These are phyloP conservation scores for Brassica carinata DNA, from an alignment of 345 rosid genomes.

Conservation along the genomic window DNA sequence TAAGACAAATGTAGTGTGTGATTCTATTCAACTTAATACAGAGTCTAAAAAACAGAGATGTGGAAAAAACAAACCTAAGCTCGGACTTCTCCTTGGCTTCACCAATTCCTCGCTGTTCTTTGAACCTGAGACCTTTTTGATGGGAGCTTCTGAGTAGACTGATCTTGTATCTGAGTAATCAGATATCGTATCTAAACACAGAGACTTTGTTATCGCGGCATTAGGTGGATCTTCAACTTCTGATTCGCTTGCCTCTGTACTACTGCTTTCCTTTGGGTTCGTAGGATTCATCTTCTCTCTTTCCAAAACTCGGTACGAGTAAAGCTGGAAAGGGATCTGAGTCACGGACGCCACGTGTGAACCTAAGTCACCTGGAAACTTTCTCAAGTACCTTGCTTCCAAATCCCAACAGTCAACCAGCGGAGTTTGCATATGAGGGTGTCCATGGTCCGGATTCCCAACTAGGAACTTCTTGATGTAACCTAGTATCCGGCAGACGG, in stretches of 20 bases:
- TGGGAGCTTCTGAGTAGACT: slow-evolving; percentile 33
- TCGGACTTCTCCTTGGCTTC: slow-evolving; percentile 40
- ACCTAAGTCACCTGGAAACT: slow-evolving; percentile 40
- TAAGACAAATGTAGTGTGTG: neutral
- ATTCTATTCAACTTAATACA: neutral
- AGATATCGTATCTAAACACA: slow-evolving; percentile 44
- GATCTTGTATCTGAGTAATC: slow-evolving; percentile 50
- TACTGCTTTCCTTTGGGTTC: slow-evolving; percentile 34
- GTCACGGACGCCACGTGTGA: slow-evolving; percentile 41
- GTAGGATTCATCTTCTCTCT: slow-evolving; percentile 51
- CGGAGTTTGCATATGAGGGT: slow-evolving; percentile 55
- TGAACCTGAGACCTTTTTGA: slow-evolving; percentile 25
- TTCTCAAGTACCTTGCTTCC: slow-evolving; percentile 61
- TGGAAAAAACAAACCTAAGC: slow-evolving; percentile 23
- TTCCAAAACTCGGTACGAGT: slow-evolving; percentile 61
- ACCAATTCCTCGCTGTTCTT: slow-evolving; percentile 39
- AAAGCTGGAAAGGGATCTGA: slow-evolving; percentile 79
- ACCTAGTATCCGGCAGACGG: slow-evolving; percentile 69
- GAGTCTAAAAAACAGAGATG: neutral
- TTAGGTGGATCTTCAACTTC: slow-evolving; percentile 56
- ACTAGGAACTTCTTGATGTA: slow-evolving; percentile 79
- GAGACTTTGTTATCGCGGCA: slow-evolving; percentile 39
- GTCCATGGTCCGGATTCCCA: slow-evolving; percentile 63
- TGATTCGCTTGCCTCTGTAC: slow-evolving; percentile 43
- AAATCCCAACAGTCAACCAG: slow-evolving; percentile 66